Evolutionary conservation across 2,329 filamentous ascomycete species (phyloP).

Genomic region (Uncinocarpus reesii): DNA sequence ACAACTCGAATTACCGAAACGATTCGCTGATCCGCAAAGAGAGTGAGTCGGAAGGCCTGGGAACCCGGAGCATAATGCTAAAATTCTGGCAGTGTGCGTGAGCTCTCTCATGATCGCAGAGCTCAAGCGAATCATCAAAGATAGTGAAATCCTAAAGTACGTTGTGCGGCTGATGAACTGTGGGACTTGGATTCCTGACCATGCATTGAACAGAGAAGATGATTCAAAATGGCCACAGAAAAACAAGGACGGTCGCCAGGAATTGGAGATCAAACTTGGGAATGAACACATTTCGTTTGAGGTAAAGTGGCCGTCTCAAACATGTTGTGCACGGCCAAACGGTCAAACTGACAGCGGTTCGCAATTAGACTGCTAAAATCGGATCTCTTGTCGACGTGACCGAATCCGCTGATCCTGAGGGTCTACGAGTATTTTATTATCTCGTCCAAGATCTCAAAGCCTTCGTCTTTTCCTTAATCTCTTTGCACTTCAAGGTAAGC

Average conservation of each 20-base stretch:
- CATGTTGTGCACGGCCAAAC: background rate
- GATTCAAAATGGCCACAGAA: constrained; percentile 98
- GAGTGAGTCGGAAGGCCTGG: constrained; percentile 51
- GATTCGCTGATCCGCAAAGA: constrained; percentile 98
- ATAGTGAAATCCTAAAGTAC: constrained; percentile 95
- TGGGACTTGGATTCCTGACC: constrained; percentile 16
- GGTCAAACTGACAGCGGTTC: constrained; percentile 5
- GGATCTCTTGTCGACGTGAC: constrained; percentile 94
- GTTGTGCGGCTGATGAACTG: constrained; percentile 18
- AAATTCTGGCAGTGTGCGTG: constrained; percentile 66
- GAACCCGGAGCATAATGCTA: constrained; percentile 14
- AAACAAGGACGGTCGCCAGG: constrained; percentile 96
- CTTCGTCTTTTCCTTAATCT: constrained; percentile 89
- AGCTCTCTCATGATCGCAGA: constrained; percentile 82
- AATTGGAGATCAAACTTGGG: constrained; percentile 86
- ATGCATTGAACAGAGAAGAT: constrained; percentile 60
- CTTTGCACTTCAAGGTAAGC: constrained; percentile 83
- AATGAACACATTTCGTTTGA: constrained; percentile 97
- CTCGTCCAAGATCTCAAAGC: constrained; percentile 96
- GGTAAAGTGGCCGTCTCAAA: constrained; percentile 43
- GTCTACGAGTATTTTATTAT: constrained; percentile 95
- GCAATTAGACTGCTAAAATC: constrained; percentile 80
- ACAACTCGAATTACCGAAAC: constrained; percentile 99
- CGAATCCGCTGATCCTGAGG: constrained; percentile 90
- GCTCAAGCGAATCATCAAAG: constrained; percentile 93